Conservation (phyloP, 768 basidiomycete species). For the Macrolepiota dolichaula region DNA sequence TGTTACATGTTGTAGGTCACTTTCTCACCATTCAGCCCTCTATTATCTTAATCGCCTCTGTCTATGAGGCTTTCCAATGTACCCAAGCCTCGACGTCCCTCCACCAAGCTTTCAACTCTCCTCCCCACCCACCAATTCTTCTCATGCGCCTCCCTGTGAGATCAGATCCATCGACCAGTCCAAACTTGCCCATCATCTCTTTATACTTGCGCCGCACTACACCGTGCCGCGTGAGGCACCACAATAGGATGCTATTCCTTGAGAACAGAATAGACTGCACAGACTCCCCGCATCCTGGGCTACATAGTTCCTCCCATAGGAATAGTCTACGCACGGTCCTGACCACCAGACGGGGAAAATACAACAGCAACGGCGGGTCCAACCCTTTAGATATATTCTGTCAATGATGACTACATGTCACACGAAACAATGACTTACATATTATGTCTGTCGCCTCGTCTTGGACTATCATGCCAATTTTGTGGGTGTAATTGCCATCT, state of each 20-base stretch:
- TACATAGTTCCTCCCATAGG: conserved; percentile 33
- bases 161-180: conserved; percentile 28
- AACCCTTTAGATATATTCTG: conserved; percentile 44
- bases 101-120: conserved; percentile 40
- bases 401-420: neutral
- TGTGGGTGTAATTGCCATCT: conserved; percentile 42
- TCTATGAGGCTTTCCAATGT: neutral
- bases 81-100: conserved; percentile 29
- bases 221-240: conserved; percentile 43
- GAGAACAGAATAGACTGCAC: conserved; percentile 41
- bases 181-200: conserved; percentile 28
- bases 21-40: neutral
- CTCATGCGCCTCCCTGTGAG: conserved; percentile 34
- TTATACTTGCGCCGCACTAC: conserved; percentile 21
- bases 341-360: conserved; percentile 55
- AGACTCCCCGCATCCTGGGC: conserved; percentile 45
- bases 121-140: conserved; percentile 50
- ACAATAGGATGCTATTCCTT: conserved; percentile 48
- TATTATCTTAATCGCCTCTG: neutral
- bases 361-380: conserved; percentile 58
- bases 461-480: conserved; percentile 28
- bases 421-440: conserved; percentile 33
- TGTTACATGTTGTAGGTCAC: neutral
- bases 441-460: conserved; percentile 47
- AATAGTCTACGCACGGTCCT: conserved; percentile 51